Evolutionary conservation across 139 green algal genomes (phyloP), one percentile per base, ranked within the genome.

Genomic region (Tetradesmus lagerheimii): DNA sequence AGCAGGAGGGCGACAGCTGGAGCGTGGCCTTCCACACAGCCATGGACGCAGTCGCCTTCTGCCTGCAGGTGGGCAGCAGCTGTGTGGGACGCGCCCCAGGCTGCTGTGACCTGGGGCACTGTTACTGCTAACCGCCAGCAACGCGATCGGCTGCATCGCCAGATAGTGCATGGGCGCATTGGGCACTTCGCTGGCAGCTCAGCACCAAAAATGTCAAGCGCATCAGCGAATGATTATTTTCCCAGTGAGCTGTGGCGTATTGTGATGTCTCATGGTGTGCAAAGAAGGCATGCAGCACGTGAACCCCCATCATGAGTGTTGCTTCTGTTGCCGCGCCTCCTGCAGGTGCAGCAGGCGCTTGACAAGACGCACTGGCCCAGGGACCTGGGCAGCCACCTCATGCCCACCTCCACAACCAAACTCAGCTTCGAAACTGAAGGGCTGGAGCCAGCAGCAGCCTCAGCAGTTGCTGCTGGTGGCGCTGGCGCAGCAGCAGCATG

Each of bases 1-100:
- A 90, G 47, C 86, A 90, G 31, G 93, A 95, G 90, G 91, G 93
- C 1, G 93, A 95, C 87, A 84, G 84, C 18, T 95, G 93, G 83
- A 91, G 91, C 37, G 50, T 94, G 47, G 92, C 90, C 11, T 95
- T 94, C 77, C 90, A 93, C 86, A 89, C 53, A 14, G 83, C 92
- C 47, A 80, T 76, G 41, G 90, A 94, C 50, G 93, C 93, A 35
- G 80, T 94, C 1, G 75, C 53, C 45, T 95, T 92, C 80, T 90
- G 78, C 41, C 39, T 93, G 38, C 76, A 94, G 89, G 77, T 81
- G 27, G 16, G 57, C 47, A 50, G 43, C n/a, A n/a, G n/a, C n/a
- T n/a, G n/a, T n/a, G n/a, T n/a, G 43, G 43, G 43, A 50, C 31
- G 8, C 18, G 0, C 5, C n/a, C n/a, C n/a, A n/a, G n/a, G n/a